Conservation (phyloP, 225 moss, liverwort and hornwort species). For the Sphagnum contortum region DNA sequence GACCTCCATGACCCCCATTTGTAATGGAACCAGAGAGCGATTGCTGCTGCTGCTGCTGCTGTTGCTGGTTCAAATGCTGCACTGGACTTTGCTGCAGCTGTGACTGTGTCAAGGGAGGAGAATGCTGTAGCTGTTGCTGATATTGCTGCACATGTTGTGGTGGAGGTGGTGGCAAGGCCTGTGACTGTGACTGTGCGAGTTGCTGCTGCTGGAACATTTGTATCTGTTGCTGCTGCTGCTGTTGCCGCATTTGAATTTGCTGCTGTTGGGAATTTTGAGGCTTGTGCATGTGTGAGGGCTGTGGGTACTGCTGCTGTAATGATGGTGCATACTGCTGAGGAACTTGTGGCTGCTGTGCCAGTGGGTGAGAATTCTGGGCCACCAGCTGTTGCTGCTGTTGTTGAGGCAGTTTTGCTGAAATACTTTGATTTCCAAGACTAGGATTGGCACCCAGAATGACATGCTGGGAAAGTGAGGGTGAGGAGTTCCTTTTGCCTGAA, state of each 20-base stretch:
- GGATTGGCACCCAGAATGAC: constrained; percentile 41
- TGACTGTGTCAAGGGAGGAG: too few relatives aligned
- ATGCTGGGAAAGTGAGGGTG: constrained; percentile 30
- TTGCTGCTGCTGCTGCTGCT: too few relatives aligned
- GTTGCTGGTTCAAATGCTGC: constrained; percentile 6
- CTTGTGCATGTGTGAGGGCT: constrained; percentile 14
- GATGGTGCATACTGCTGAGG: constrained; percentile 10
- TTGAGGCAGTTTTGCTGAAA: constrained; percentile 24
- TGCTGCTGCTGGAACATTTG: constrained; percentile 26
- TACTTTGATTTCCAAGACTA: constrained; percentile 41
- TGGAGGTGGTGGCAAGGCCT: not conserved
- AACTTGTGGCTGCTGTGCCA: constrained; percentile 30
- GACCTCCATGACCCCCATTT: too few relatives aligned
- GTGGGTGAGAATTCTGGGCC: not conserved
- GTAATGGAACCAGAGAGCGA: too few relatives aligned
- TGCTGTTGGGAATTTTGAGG: constrained; percentile 16
- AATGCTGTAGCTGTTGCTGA: too few relatives aligned
- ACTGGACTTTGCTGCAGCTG: constrained; percentile 11
- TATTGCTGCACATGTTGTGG: not conserved
- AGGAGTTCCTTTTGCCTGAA: constrained; percentile 39
- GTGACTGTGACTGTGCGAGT: not conserved
- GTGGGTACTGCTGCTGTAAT: too few relatives aligned
- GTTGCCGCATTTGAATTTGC: too few relatives aligned
- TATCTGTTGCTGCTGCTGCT: constrained; percentile 1
- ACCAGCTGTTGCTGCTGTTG: constrained; percentile 28